Base-by-base conservation (phyloP, 2,329 filamentous ascomycete genomes). In the Aphanoascus verrucosus region DNA sequence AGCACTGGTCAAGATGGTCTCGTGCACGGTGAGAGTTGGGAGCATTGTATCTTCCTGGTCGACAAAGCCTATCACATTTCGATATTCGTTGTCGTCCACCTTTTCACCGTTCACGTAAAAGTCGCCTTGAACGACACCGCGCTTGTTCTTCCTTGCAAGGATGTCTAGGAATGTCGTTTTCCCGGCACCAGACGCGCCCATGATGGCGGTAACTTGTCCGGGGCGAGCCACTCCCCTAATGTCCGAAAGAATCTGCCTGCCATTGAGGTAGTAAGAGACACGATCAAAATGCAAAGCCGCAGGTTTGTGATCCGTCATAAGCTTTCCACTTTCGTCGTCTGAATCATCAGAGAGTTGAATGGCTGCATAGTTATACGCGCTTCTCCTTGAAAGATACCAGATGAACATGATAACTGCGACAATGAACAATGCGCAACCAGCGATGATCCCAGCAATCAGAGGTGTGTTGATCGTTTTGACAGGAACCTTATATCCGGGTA, bases 21-120 rank as follows among this genome's bases (percentile, higher is more conserved):
- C 93, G 67, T 98, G 93, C 7, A 98, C 93, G 0, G 93, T 98
- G 60, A 98, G 75, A 0, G 93, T 98, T 0, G 93, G 85, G 42
- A 98, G 77, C 83, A 98, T 91, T 4, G 91, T 94, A 65, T 98
- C 93, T 65, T 98, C 93, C 71, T 98, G 93, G 62, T 98, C 93
- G 40, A 98, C 93, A 62, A 97, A 98, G 19, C 94, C 93, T 59
- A 96, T 85, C 49, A 97, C 88, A 57, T 82, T 90, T 65, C 86
- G 88, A 72, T 93, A 98, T 58, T 96, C 88, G 31, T 80, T 69
- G 66, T 96, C 88, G 32, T 76, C 77, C 37, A 97, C 83, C 67
- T 87, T 91, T 67, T 97, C 88, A 34, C 93, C 94, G 60, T 97
- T 97, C 63, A 98, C 83, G 63, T 85, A 93, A 63, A 96, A 94